Percentiles rank a stretch among this genome's conserved stretches.
phyloP scores from a whole-genome alignment of 768 basidiomycete species.

The Lactarius trivialis region DNA sequence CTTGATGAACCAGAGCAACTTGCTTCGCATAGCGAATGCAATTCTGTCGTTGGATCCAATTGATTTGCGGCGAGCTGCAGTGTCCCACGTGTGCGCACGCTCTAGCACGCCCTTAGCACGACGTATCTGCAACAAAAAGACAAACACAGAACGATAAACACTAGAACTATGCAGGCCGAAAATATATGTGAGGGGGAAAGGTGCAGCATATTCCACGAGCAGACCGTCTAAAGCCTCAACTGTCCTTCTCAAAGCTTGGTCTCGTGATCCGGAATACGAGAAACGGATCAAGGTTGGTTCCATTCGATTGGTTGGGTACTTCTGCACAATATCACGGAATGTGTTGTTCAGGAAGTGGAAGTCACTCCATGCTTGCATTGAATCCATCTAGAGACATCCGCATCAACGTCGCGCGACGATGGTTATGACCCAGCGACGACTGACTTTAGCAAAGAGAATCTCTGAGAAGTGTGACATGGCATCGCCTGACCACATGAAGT shows the following conservation, averaged over 20 bases:
- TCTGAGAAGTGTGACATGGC: slow-evolving; percentile 68
- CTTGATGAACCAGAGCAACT: slow-evolving; percentile 83
- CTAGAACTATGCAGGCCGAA: slow-evolving; percentile 53
- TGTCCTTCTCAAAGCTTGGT: slow-evolving; percentile 42
- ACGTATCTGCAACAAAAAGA: slow-evolving; percentile 66
- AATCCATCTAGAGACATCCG: slow-evolving; percentile 53
- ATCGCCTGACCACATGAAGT: slow-evolving; percentile 73
- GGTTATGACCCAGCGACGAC: slow-evolving; percentile 9
- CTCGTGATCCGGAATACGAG: slow-evolving; percentile 51
- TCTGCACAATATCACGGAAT: slow-evolving; percentile 59
- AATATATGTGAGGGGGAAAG: slow-evolving; percentile 76
- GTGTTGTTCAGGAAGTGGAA: slow-evolving; percentile 80
- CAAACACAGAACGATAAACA: slow-evolving; percentile 60
- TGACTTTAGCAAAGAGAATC: slow-evolving; percentile 66
- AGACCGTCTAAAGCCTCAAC: slow-evolving; percentile 63
- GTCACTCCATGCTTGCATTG: slow-evolving; percentile 63
- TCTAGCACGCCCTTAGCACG: slow-evolving; percentile 69
- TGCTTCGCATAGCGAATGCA: slow-evolving; percentile 70
- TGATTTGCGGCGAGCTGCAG: slow-evolving; percentile 27
- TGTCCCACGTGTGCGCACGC: slow-evolving; percentile 58
- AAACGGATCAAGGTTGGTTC: slow-evolving; percentile 65
- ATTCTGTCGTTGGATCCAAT: slow-evolving; percentile 49
- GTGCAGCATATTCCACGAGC: slow-evolving; percentile 69
- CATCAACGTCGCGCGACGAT: neutral
- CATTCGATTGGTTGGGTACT: slow-evolving; percentile 49